A percentile compares a stretch with the other conserved stretches of the same genome.
phyloP scores from a whole-genome alignment of 805 yeast genomes.

The Candida morakotiae region DNA sequence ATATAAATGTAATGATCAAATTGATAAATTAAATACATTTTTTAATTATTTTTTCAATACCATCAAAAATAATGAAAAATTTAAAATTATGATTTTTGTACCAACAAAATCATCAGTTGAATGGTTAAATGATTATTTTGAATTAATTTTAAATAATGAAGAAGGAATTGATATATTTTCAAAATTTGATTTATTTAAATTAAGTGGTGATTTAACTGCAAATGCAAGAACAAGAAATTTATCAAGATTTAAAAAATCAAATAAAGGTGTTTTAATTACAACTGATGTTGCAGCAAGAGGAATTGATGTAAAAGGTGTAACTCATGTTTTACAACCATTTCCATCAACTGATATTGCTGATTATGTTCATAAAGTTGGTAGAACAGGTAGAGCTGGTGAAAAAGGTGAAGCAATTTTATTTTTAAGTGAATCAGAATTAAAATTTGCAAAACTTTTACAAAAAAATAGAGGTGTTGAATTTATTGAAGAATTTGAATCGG shows the following conservation, averaged over 20 bases:
- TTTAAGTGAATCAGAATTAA: slow-evolving; percentile 51
- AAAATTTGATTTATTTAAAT: slow-evolving; percentile 1
- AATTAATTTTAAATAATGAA: slow-evolving; percentile 3
- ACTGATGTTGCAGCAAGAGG: slow-evolving; percentile 97
- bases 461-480: slow-evolving; percentile 53
- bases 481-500: slow-evolving; percentile 36
- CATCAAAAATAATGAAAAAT: slow-evolving; percentile 32
- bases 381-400: slow-evolving; percentile 92
- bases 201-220: slow-evolving; percentile 75
- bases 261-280: slow-evolving; percentile 63
- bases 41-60: slow-evolving; percentile 43
- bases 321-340: slow-evolving; percentile 82
- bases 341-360: slow-evolving; percentile 71
- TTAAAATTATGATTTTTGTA: slow-evolving; percentile 79
- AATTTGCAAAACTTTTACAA: slow-evolving; percentile 48
- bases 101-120: slow-evolving; percentile 74
- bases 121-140: slow-evolving; percentile 44
- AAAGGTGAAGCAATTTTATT: slow-evolving; percentile 68
- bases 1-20: slow-evolving; percentile 49
- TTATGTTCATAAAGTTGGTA: slow-evolving; percentile 89
- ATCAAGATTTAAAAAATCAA: slow-evolving; percentile 42
- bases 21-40: slow-evolving; percentile 59
- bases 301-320: slow-evolving; percentile 86
- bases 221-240: slow-evolving; percentile 60
- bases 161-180: neutral